Conservation (phyloP, 2,329 filamentous ascomycete genomes). For the Aureobasidium subglaciale region DNA sequence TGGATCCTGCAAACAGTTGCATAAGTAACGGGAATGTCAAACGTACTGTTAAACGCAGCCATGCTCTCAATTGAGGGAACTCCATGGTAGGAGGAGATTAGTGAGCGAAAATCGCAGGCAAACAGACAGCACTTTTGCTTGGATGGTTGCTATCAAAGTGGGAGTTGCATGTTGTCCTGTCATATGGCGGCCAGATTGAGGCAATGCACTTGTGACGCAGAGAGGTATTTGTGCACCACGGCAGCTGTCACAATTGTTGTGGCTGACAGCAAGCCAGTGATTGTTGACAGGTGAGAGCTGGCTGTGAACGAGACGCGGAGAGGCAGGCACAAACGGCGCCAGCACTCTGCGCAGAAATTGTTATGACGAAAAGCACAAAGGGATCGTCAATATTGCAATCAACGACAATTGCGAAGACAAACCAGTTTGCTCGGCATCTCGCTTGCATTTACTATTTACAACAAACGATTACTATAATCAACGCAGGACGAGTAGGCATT, state of each 20-base stretch:
- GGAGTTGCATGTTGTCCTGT: not conserved
- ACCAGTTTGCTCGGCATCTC: no score
- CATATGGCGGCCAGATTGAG: not conserved
- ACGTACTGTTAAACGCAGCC: not conserved
- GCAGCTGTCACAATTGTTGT: not conserved
- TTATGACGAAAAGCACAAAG: not conserved
- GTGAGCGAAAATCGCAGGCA: not conserved
- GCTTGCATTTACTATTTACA: not conserved
- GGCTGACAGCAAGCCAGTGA: not conserved
- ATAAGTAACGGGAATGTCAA: not conserved
- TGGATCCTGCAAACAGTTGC: not conserved
- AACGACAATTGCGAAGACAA: not conserved
- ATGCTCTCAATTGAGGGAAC: slow-evolving; percentile 4
- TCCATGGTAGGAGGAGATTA: not conserved
- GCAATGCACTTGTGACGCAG: slow-evolving; percentile 8
- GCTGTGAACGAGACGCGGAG: not conserved
- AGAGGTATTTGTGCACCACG: not conserved
- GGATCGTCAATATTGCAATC: not conserved
- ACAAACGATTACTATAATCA: not conserved
- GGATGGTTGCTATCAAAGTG: not conserved
- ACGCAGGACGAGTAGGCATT: no score
- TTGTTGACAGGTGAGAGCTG: not conserved
- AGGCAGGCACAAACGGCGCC: not conserved
- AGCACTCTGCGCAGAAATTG: not conserved
- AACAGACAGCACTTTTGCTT: not conserved